Conservation (phyloP, 2,329 filamentous ascomycete species). For the Alternaria novae-zelandiae region DNA sequence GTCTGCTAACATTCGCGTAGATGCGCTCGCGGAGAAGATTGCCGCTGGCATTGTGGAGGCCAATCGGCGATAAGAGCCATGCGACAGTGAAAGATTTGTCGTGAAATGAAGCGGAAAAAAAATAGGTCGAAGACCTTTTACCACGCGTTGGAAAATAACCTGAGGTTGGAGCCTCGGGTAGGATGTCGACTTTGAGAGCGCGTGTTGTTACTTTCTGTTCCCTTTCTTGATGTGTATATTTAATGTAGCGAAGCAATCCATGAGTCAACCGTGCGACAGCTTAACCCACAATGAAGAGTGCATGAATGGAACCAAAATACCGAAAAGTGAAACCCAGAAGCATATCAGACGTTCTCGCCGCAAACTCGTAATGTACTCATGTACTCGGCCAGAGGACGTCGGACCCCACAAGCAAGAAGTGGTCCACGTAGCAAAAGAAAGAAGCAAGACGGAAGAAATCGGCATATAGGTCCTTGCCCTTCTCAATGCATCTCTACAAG, state of each 20-base stretch:
- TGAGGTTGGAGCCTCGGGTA: background rate
- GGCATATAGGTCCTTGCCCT: background rate
- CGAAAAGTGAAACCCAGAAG: background rate
- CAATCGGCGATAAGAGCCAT: background rate
- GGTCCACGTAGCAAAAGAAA: background rate
- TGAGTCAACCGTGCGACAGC: background rate
- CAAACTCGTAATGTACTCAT: background rate
- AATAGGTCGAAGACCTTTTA: background rate
- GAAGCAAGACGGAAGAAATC: background rate
- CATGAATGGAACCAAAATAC: background rate
- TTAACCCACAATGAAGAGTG: background rate
- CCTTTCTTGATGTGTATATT: background rate
- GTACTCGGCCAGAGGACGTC: background rate
- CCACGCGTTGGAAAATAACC: background rate
- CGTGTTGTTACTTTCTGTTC: background rate
- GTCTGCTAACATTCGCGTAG: background rate
- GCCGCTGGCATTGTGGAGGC: background rate
- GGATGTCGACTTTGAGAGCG: background rate
- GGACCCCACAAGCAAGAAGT: background rate
- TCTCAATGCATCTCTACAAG: background rate
- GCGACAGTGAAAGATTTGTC: background rate
- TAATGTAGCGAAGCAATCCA: background rate
- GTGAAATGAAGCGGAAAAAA: background rate
- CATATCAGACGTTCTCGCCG: background rate
- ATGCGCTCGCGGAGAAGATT: constrained; percentile 3